Percentiles rank a stretch among this genome's conserved stretches.
These are phyloP conservation scores for Rosa chinensis DNA, from an alignment of 306 rosid genomes.

Conservation along the genomic window DNA sequence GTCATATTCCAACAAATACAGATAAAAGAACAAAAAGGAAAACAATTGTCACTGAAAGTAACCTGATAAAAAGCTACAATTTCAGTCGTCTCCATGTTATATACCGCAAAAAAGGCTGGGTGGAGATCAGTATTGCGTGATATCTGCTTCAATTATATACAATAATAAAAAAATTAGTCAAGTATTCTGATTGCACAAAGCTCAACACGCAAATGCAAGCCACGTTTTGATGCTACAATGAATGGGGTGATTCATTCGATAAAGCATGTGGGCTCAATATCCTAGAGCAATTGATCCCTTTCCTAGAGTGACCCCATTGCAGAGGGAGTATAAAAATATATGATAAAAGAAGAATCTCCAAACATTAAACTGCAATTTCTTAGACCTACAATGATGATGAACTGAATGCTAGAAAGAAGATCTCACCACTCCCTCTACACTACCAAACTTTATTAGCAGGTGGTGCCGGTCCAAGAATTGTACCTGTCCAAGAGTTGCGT, in stretches of 20 bases:
- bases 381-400: slow-evolving; percentile 15
- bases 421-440: slow-evolving; percentile 97
- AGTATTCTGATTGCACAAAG: slow-evolving; percentile 16
- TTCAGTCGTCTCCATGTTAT: slow-evolving; percentile 98
- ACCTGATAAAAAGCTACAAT: slow-evolving; percentile 92
- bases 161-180: slow-evolving; percentile 23
- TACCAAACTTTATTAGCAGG: slow-evolving; percentile 93
- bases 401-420: slow-evolving; percentile 22
- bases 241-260: slow-evolving; percentile 11
- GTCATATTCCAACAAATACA: not conserved
- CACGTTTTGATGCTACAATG: not conserved
- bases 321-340: not conserved
- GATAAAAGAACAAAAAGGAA: not conserved
- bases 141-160: slow-evolving; percentile 56
- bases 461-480: slow-evolving; percentile 97
- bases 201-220: slow-evolving; percentile 9
- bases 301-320: not conserved
- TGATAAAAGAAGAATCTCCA: not conserved
- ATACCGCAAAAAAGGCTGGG: slow-evolving; percentile 79
- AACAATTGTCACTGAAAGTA: not conserved
- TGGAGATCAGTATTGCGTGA: slow-evolving; percentile 77
- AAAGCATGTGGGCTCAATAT: slow-evolving; percentile 7
- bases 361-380: slow-evolving; percentile 1
- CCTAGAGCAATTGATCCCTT: slow-evolving; percentile 3
- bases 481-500: slow-evolving; percentile 71